Evolutionary conservation across 169 alveolate genomes (phyloP), one percentile per base, ranked within the genome.

Genomic region (Plasmodium sp.): DNA sequence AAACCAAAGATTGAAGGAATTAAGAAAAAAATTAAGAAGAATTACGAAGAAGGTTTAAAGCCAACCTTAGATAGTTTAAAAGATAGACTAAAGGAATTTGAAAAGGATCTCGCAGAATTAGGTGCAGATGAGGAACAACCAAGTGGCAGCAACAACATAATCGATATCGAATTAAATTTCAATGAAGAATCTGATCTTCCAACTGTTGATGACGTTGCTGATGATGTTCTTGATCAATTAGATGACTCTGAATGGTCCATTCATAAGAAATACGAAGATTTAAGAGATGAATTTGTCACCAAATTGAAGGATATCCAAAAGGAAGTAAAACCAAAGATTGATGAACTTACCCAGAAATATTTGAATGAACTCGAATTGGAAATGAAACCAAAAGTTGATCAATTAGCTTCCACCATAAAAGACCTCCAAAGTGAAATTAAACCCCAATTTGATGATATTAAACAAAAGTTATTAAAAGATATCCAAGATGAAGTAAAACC

Each of bases 161-260:
- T 67, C 62, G 58, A 58, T 10, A 33, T 54, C 2, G 58, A 83
- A 16, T 5, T 14, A 12, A 83, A 31, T 83, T 58, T 56, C 31
- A 58, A 14, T 62, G 91, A 58, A 0, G 41, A n/a, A 5, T 1
- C 12, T 45, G 34, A 80, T 43, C 0, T 80, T 5, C 84, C 84
- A 27, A 41, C 73, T 12, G 84, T 80, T 12, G 74, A 80, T 39
- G 84, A 80, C n/a, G 84, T 43, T 80, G 84, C 84, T 22, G 74
- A 80, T 12, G 84, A 80, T 39, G 74, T 80, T 0, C 34, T 39
- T n/a, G 14, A 80, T 43, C 51, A 80, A 31, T 80, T 80, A 31
- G 31, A 41, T n/a, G 84, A 80, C 33, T 80, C 84, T 22, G 72
- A 80, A 80, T 80, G 84, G 81, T 22, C 67, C 31, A 31, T 83